phyloP scores from a whole-genome alignment of 768 basidiomycete genomes.

The Asterophora parasitica region DNA sequence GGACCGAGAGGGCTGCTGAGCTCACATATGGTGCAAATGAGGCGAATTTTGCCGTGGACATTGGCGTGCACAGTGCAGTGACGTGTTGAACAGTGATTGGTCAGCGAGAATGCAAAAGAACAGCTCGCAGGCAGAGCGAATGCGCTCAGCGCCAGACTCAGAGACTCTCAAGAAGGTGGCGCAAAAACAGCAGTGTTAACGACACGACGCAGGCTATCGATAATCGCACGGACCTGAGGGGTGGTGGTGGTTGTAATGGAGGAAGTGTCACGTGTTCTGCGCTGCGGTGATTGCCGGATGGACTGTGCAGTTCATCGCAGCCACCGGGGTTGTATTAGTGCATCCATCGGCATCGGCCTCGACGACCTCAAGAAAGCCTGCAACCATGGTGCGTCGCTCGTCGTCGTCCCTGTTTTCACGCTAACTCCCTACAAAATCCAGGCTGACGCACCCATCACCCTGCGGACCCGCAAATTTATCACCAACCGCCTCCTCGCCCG shows the following conservation, averaged over 20 bases:
- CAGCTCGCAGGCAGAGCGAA: not conserved
- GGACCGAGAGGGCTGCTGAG: not conserved
- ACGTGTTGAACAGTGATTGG: conserved; percentile 8
- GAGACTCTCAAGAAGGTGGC: too few species aligned
- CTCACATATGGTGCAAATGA: conserved; percentile 64
- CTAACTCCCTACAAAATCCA: conserved; percentile 27
- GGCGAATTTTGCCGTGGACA: conserved; percentile 34
- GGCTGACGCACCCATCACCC: conserved; percentile 88
- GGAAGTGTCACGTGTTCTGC: conserved; percentile 8
- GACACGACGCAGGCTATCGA: too few species aligned
- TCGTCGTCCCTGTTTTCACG: not conserved
- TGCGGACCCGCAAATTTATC: conserved; percentile 99
- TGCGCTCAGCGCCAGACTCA: not conserved
- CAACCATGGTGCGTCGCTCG: conserved; percentile 16
- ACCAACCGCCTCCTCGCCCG: conserved; percentile 96
- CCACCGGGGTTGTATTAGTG: conserved; percentile 23
- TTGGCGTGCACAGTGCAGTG: conserved; percentile 5
- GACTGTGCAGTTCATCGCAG: conserved; percentile 39
- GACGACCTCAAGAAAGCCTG: conserved; percentile 35
- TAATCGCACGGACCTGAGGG: too few species aligned
- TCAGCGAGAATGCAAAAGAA: conserved; percentile 5
- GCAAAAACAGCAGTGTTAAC: too few species aligned
- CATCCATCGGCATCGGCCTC: conserved; percentile 31
- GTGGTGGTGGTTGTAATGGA: not conserved
- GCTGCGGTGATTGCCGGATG: conserved; percentile 38